Percentiles rank a stretch among this genome's conserved stretches.
Conservation (phyloP, 2,329 filamentous ascomycete genomes). For the Claviceps arundinis region DNA sequence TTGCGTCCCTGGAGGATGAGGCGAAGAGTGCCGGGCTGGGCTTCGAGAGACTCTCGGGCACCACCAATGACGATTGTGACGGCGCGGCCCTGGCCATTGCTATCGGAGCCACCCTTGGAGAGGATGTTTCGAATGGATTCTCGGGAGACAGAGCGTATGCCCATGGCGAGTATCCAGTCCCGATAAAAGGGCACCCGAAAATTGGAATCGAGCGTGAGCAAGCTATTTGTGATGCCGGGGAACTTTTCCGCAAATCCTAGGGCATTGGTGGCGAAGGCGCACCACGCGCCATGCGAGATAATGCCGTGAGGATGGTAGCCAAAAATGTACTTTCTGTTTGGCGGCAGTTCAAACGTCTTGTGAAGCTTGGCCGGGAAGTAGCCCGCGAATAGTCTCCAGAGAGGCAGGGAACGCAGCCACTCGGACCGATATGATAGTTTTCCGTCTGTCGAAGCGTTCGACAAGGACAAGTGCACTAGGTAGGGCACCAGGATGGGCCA, state of each 20-base stretch:
- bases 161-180: slow-evolving; percentile 84
- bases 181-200: slow-evolving; percentile 89
- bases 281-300: slow-evolving; percentile 92
- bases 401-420: slow-evolving; percentile 54
- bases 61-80: slow-evolving; percentile 94
- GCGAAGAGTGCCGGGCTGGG: slow-evolving; percentile 61
- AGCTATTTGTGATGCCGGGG: slow-evolving; percentile 85
- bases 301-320: slow-evolving; percentile 97
- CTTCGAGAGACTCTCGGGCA: slow-evolving; percentile 81
- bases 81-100: slow-evolving; percentile 80
- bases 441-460: slow-evolving; percentile 64
- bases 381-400: slow-evolving; percentile 82
- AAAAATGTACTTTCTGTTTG: slow-evolving; percentile 86
- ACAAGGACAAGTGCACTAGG: slow-evolving; percentile 70
- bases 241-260: slow-evolving; percentile 79
- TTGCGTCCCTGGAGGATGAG: slow-evolving; percentile 75
- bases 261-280: slow-evolving; percentile 79
- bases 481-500: slow-evolving; percentile 75
- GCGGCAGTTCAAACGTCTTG: slow-evolving; percentile 65
- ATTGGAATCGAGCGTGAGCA: slow-evolving; percentile 90
- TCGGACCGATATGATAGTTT: slow-evolving; percentile 61
- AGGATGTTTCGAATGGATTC: slow-evolving; percentile 86
- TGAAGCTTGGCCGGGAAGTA: slow-evolving; percentile 88
- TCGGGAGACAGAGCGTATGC: slow-evolving; percentile 76
- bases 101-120: slow-evolving; percentile 61